Evolutionary conservation across 192 early-diverging fungal genomes (phyloP), one percentile per base, ranked within the genome.

Genomic region (Allomyces javanicus): DNA sequence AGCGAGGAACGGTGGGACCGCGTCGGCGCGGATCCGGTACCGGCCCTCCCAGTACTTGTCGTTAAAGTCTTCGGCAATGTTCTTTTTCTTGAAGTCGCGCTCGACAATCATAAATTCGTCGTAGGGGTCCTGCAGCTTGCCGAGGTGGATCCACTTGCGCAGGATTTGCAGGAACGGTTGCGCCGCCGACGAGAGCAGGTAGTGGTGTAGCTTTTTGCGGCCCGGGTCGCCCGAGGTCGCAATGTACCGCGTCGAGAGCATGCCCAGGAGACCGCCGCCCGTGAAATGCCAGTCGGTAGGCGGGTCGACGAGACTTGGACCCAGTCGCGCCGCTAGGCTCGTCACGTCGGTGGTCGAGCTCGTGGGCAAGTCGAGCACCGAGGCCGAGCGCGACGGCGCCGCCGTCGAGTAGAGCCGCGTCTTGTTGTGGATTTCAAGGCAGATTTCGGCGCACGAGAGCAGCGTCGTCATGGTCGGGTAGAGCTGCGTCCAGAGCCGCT

Each of bases 51-150:
- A 93, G 66, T 91, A 92, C 19, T 79, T 82, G 63, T 90, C 84
- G 61, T 85, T 90, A 64, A 88, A 86, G 68, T 92, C 90, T n/a
- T 85, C 84, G 61, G 79, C 80, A 10, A 88, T 70, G 43, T 77
- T 75, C 62, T 79, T 81, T 63, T 81, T 83, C 44, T 71, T 77
- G 17, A 81, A 78, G 63, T 76, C 72, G 26, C 81, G 83, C 68
- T 88, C 87, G 43, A 84, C 77, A 33, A 99, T 81, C 88, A 99
- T 92, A 71, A 97, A 99, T 71, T 99, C 96, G 67, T 87, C 82
- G 62, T 85, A 81, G 21, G 87, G 83, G 70, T 96, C 92, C n/a
- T 83, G 76, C 24, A 99, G 85, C 72, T 91, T 86, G 25, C 96
- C 96, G 19, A 77, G 79, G 68, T 86, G 82, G 65, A 97, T 89